These are phyloP conservation scores for Boletus subcaerulescens DNA, from an alignment of 768 basidiomycete genomes.

Conservation along the genomic window DNA sequence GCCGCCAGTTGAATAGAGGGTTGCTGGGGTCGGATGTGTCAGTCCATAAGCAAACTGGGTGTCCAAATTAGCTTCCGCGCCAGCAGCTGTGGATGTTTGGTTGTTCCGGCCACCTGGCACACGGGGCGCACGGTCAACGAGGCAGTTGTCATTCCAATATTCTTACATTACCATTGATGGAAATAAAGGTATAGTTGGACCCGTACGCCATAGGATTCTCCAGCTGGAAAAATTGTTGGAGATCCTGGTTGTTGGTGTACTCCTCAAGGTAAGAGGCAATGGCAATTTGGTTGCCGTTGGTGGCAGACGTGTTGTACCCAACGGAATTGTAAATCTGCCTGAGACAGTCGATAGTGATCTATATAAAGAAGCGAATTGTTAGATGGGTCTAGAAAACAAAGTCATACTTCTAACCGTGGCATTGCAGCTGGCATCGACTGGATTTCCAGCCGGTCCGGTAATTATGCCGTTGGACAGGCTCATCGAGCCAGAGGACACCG, in stretches of 20 bases:
- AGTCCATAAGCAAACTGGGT: constrained; percentile 66
- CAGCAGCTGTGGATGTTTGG: constrained; percentile 51
- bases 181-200: constrained; percentile 50
- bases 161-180: constrained; percentile 54
- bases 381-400: not conserved
- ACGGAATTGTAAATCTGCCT: constrained; percentile 54
- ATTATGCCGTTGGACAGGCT: constrained; percentile 12
- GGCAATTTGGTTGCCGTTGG: constrained; percentile 48
- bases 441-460: constrained; percentile 33
- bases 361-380: not conserved
- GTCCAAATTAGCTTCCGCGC: constrained; percentile 65
- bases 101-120: constrained; percentile 55
- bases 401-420: constrained; percentile 18
- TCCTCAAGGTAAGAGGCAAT: constrained; percentile 54
- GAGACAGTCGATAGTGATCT: constrained; percentile 53
- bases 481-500: not conserved
- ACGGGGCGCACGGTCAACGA: constrained; percentile 5
- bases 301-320: constrained; percentile 42
- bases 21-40: constrained; percentile 55
- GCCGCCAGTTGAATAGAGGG: constrained; percentile 63
- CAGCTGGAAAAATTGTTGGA: constrained; percentile 48
- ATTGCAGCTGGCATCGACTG: constrained; percentile 49
- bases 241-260: constrained; percentile 52
- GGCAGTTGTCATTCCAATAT: not conserved
- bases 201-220: constrained; percentile 47